These are phyloP conservation scores for Chlamydomonas sphaeroides DNA, from an alignment of 139 green algal genomes.

Conservation along the genomic window DNA sequence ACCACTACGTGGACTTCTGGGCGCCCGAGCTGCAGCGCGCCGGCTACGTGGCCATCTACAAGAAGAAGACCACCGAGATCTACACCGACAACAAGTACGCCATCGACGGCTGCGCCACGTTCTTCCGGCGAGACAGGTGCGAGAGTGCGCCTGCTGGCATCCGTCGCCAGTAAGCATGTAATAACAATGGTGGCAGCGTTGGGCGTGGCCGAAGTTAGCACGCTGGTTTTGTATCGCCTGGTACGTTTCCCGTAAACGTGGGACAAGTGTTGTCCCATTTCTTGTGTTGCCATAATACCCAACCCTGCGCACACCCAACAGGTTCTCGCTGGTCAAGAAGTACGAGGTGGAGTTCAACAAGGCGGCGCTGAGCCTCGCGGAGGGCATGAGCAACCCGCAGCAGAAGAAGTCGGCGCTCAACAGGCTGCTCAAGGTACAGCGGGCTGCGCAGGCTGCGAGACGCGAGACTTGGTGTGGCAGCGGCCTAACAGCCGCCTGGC, in stretches of 20 bases:
- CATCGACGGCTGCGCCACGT: constrained; percentile 98
- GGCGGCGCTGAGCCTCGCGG: constrained; percentile 90
- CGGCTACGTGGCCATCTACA: constrained; percentile 97
- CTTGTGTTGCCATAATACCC: too few relatives aligned
- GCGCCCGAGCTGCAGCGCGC: constrained; percentile 83
- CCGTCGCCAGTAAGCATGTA: too few relatives aligned
- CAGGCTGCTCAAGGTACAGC: constrained; percentile 90
- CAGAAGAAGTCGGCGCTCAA: constrained; percentile 94
- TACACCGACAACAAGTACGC: constrained; percentile 89
- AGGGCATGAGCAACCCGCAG: constrained; percentile 84
- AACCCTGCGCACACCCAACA: too few relatives aligned
- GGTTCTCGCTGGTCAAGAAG: constrained; percentile 98
- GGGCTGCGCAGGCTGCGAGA: too few relatives aligned
- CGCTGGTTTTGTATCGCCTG: too few relatives aligned
- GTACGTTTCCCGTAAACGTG: too few relatives aligned
- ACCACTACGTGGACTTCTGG: constrained; percentile 82
- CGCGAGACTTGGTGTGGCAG: too few relatives aligned
- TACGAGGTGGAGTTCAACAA: constrained; percentile 99
- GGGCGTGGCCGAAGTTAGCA: too few relatives aligned
- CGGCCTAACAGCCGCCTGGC: too few relatives aligned
- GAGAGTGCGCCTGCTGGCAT: too few relatives aligned
- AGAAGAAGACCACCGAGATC: constrained; percentile 98
- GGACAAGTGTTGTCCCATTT: too few relatives aligned
- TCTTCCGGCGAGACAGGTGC: constrained; percentile 77
- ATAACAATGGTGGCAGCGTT: too few relatives aligned